phyloP scores from a whole-genome alignment of 2,329 filamentous ascomycete genomes.

The Cladophialophora carrionii region DNA sequence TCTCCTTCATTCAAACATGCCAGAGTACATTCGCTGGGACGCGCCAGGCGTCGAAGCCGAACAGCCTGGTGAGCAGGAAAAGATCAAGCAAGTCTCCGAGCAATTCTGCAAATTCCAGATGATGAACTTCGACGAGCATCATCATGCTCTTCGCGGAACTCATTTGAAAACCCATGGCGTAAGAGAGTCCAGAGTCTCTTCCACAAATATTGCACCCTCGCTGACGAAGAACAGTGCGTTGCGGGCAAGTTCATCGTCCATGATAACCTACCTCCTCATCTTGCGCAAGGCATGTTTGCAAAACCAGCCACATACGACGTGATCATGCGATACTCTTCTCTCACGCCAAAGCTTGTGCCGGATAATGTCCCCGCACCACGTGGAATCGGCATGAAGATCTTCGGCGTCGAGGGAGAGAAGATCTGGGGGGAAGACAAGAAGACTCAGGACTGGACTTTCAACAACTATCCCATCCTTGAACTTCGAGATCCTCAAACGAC shows the following conservation, averaged over 20 bases:
- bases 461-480: constrained; percentile 35
- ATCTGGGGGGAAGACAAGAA: constrained; percentile 36
- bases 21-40: constrained; percentile 24
- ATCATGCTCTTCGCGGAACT: constrained; percentile 32
- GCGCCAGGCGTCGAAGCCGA: constrained; percentile 25
- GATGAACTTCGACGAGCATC: constrained; percentile 37
- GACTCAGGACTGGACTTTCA: constrained; percentile 34
- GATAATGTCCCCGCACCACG: constrained; percentile 33
- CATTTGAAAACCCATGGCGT: constrained; percentile 35
- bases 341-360: constrained; percentile 32
- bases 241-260: constrained; percentile 34
- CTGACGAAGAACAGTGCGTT: constrained; percentile 29
- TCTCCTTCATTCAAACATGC: neutral
- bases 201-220: neutral
- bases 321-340: constrained; percentile 36
- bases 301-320: constrained; percentile 33
- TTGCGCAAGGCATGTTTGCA: constrained; percentile 35
- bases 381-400: constrained; percentile 35
- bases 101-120: constrained; percentile 36
- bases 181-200: neutral
- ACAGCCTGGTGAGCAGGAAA: constrained; percentile 31
- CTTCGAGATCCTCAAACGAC: constrained; percentile 28
- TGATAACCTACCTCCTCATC: constrained; percentile 27
- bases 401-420: constrained; percentile 33
- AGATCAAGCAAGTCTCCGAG: constrained; percentile 27